Evolutionary conservation across 352 stramenopile species (phyloP), one percentile per base, ranked within the genome.

Genomic region (Blastocystis sp.): DNA sequence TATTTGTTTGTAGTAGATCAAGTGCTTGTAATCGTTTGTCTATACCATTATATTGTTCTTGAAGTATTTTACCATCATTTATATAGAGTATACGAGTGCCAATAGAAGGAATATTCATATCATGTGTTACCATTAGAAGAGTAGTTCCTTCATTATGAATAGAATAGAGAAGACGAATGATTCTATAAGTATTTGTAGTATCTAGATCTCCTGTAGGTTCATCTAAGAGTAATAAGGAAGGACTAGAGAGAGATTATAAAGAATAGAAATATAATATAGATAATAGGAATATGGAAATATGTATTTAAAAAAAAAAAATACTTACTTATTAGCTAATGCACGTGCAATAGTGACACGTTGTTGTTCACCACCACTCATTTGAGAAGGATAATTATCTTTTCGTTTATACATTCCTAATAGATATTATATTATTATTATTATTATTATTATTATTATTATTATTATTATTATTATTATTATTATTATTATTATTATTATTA

Each of bases 181-280:
- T 54, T 24, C 39, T 33, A 3, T 45, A 32, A 18, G 59, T 67
- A 40, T 48, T 72, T 5, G 41, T n/a, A n/a, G 57, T 64, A 31
- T 73, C 68, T 40, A 73, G 52, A n/a, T 67, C 68, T 23, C 67
- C 59, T 10, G 66, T 72, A 0, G 66, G 66, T 37, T 73, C 68
- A 36, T 73, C 68, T 9, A 70, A 25, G 10, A 73, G 47, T 23
- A 73, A 39, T 7, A 73, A 42, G n/a, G 49, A 24, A 5, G 55
- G 55, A 9, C 48, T 58, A 25, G 13, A n/a, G n/a, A n/a, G n/a
- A n/a, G n/a, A n/a, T n/a, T n/a, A n/a, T n/a, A n/a, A n/a, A n/a
- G n/a, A n/a, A n/a, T n/a, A n/a, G n/a, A n/a, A n/a, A n/a, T n/a
- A n/a, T n/a, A n/a, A n/a, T n/a, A n/a, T n/a, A n/a, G n/a, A n/a